These are phyloP conservation scores for Phaeodactylum tricornutum DNA, from an alignment of 108 stramenopile species.

Conservation along the genomic window DNA sequence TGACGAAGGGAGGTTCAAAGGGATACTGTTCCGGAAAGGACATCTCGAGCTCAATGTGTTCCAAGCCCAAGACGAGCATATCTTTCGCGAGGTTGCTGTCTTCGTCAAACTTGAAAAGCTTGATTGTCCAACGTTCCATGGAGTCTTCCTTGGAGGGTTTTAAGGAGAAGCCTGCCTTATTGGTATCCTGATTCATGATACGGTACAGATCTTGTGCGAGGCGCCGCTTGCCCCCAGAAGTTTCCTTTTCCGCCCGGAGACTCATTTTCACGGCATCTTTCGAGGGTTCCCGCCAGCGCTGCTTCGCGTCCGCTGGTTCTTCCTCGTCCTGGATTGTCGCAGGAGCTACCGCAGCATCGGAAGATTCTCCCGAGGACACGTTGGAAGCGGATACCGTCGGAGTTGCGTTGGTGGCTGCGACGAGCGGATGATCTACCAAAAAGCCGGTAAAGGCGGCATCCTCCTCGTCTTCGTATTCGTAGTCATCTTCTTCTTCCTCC, in stretches of 20 bases:
- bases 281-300: conserved; percentile 70
- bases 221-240: conserved; percentile 68
- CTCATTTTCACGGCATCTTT: conserved; percentile 69
- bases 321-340: conserved; percentile 24
- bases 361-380: conserved; percentile 3
- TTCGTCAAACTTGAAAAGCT: conserved; percentile 79
- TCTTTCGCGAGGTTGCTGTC: conserved; percentile 76
- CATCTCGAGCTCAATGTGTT: conserved; percentile 85
- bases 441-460: conserved; percentile 73
- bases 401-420: background rate
- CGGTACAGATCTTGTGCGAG: conserved; percentile 77
- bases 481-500: conserved; percentile 50
- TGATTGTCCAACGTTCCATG: conserved; percentile 84
- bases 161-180: conserved; percentile 75
- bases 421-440: conserved; percentile 19
- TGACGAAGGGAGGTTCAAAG: conserved; percentile 85
- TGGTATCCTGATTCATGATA: conserved; percentile 79
- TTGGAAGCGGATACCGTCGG: conserved; percentile 4
- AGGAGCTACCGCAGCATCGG: conserved; percentile 5
- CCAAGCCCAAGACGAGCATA: conserved; percentile 54
- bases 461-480: conserved; percentile 78
- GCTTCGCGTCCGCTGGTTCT: conserved; percentile 9
- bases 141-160: conserved; percentile 61
- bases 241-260: conserved; percentile 73
- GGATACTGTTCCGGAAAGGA: conserved; percentile 89